Conservation (phyloP, 2,329 filamentous ascomycete genomes). For the Epichloe sibirici region DNA sequence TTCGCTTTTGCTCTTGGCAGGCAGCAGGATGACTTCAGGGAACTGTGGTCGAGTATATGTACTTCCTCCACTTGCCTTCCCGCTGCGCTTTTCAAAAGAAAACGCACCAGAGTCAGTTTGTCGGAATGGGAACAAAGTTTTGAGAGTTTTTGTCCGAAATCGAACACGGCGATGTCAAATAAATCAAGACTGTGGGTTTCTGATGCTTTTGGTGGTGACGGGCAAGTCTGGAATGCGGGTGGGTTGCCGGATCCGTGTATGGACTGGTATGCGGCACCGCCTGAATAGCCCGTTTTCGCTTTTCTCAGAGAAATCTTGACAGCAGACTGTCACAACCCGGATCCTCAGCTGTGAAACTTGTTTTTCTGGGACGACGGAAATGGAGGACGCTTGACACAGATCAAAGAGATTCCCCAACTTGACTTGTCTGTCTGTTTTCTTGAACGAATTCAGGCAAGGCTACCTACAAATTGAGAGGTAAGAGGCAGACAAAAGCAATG, state of each 20-base stretch:
- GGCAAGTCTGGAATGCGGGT: conserved; percentile 3
- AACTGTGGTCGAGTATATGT: conserved; percentile 3
- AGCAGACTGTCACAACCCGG: neutral
- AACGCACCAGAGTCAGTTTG: neutral
- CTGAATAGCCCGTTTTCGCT: conserved; percentile 5
- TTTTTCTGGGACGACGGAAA: neutral
- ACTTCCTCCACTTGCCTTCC: neutral
- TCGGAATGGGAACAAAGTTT: neutral
- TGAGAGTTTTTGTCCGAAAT: neutral
- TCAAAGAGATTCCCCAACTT: neutral
- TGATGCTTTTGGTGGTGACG: conserved; percentile 3
- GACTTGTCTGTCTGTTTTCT: neutral
- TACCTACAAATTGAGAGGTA: neutral
- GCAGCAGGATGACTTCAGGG: neutral
- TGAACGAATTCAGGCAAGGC: neutral
- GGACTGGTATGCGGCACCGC: conserved; percentile 6
- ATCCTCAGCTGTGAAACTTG: neutral
- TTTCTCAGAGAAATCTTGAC: neutral
- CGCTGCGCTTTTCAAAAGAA: neutral
- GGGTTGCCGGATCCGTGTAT: conserved; percentile 5
- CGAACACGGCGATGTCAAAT: conserved; percentile 3
- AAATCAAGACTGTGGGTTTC: neutral
- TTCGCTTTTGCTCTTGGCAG: neutral
- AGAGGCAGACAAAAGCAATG: neutral
- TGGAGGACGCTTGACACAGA: neutral